phyloP scores from a whole-genome alignment of 495 filamentous ascomycete genomes.

The Lasiosphaeria ovina region DNA sequence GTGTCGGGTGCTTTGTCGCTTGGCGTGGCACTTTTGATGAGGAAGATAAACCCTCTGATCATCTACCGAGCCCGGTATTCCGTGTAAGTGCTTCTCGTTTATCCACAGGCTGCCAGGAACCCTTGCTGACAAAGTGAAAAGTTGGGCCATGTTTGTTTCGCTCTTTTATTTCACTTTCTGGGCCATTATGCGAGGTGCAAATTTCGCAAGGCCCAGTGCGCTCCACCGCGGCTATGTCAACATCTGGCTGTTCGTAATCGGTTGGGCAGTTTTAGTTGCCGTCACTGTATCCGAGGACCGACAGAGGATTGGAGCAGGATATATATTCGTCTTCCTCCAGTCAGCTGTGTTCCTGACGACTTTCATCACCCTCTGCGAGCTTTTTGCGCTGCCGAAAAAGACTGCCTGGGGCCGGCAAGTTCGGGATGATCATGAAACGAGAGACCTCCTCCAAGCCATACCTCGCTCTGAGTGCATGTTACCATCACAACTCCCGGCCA shows the following conservation, averaged over 20 bases:
- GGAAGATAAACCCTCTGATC: slow-evolving; percentile 82
- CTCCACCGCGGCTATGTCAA: slow-evolving; percentile 77
- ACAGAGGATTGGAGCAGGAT: slow-evolving; percentile 69
- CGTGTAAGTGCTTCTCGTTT: slow-evolving; percentile 48
- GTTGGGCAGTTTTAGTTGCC: slow-evolving; percentile 69
- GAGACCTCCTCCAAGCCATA: slow-evolving; percentile 32
- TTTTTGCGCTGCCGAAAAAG: slow-evolving; percentile 75
- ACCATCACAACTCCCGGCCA: slow-evolving; percentile 26
- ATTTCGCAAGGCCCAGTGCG: slow-evolving; percentile 80
- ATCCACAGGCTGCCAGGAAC: slow-evolving; percentile 2
- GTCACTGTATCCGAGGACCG: slow-evolving; percentile 73
- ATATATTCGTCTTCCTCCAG: slow-evolving; percentile 80
- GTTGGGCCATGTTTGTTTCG: slow-evolving; percentile 79
- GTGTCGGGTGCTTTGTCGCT: slow-evolving; percentile 67
- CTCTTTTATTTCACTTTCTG: slow-evolving; percentile 78
- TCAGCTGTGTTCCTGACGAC: slow-evolving; percentile 70
- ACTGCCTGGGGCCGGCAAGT: slow-evolving; percentile 55
- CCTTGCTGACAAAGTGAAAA: slow-evolving; percentile 27
- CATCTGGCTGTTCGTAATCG: slow-evolving; percentile 76
- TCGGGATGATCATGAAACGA: slow-evolving; percentile 47
- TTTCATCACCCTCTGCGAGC: slow-evolving; percentile 70
- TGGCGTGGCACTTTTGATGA: slow-evolving; percentile 72
- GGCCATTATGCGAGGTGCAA: slow-evolving; percentile 79
- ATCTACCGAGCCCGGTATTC: slow-evolving; percentile 82
- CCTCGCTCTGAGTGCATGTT: slow-evolving; percentile 30